Evolutionary conservation across 1,139 yeast genomes (phyloP), one percentile per base, ranked within the genome.

Genomic region (Pichia sp.): DNA sequence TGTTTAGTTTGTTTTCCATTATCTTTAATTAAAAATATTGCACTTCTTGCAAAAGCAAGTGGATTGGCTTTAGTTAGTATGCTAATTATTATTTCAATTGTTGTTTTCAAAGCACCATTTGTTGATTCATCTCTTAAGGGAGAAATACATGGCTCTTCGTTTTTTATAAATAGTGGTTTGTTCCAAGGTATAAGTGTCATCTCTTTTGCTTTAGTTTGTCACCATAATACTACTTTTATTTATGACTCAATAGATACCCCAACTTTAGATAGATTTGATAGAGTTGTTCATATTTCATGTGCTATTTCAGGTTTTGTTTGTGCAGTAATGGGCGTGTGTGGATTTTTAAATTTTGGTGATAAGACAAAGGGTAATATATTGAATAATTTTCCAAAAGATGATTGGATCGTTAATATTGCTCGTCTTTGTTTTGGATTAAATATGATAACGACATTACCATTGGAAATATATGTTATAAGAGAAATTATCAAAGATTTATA

Each of bases 141-240:
- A 0, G 58, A 68, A 1, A 68, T 85, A 32, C 62, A 76, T 0
- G 56, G 66, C 0, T 59, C 70, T 2, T 71, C 78, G 43, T 73
- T 83, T 71, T 71, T 86, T 1, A 62, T 87, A 46, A 84, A 83
- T 53, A 66, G 74, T 25, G 81, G 83, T 45, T 69, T 90, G 8
- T 87, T 90, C 62, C 96, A 89, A 64, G 96, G 96, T 1, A 81
- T 90, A 29, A 83, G 94, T 26, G 95, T 90, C 45, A 87, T 90
- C 34, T 88, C 96, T 0, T 90, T 90, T 70, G 95, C 97, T 5
- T 76, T 90, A 58, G 97, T 90, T 3, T 90, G 97, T 62, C 97
- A 90, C 61, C 97, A 90, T 65, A 90, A 90, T 62, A 87, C 97
- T 0, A 79, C 90, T 40, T 83, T 89, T 60, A 90, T 90, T 41